These are phyloP conservation scores for Lepidium didymum DNA, from an alignment of 345 rosid species.

Conservation along the genomic window DNA sequence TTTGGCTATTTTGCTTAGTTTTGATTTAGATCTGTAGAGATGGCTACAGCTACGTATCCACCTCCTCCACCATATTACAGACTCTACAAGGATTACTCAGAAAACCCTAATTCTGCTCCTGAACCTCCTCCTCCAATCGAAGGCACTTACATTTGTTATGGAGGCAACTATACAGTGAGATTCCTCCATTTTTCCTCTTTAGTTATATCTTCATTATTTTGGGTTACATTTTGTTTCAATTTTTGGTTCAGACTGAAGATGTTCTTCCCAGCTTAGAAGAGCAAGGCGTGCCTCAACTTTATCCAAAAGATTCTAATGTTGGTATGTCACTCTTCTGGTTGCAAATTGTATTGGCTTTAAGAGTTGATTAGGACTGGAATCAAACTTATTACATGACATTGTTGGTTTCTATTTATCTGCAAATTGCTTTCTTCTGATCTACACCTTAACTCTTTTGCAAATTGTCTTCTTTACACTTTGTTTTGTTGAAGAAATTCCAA, in stretches of 20 bases:
- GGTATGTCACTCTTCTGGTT: too few species aligned
- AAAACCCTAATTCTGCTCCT: conserved; percentile 64
- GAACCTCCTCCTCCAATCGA: conserved; percentile 74
- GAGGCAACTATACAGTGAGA: conserved; percentile 66
- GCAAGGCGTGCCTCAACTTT: conserved; percentile 77
- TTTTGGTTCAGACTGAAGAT: conserved; percentile 55
- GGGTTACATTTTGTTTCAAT: neutral
- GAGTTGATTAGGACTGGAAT: neutral
- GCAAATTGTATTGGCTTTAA: neutral
- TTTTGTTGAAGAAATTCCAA: too few species aligned
- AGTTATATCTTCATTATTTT: neutral
- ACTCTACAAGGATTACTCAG: conserved; percentile 72
- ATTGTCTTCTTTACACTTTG: too few species aligned
- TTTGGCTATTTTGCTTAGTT: neutral
- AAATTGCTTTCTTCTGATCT: too few species aligned
- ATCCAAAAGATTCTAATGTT: conserved; percentile 59
- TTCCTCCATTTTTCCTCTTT: neutral
- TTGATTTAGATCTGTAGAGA: conserved; percentile 20
- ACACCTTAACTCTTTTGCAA: too few species aligned
- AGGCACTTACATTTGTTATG: conserved; percentile 74
- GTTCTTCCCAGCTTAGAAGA: conserved; percentile 91
- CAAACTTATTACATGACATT: neutral
- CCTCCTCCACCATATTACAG: conserved; percentile 91
- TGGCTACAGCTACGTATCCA: conserved; percentile 90
- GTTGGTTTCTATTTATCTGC: neutral